Evolutionary conservation across 495 filamentous ascomycete species (phyloP).

Genomic region (Annulohypoxylon maeteangense): DNA sequence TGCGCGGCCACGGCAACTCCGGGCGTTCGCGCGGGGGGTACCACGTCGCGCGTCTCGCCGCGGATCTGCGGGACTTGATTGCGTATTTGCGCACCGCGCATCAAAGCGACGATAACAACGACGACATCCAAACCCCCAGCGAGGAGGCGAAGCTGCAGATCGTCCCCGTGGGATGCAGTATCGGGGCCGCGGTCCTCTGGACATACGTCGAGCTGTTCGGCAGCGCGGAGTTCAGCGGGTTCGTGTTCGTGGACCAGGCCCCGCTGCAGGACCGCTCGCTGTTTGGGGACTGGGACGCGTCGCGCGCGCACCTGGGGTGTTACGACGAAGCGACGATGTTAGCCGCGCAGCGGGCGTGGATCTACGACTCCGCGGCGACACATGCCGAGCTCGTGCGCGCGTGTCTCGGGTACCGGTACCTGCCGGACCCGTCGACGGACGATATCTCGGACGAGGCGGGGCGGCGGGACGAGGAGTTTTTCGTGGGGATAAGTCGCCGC

Average conservation of each 20-base stretch:
- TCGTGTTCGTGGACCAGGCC: conserved; percentile 60
- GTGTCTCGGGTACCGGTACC: conserved; percentile 55
- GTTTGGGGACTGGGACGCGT: conserved; percentile 44
- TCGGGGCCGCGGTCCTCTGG: conserved; percentile 60
- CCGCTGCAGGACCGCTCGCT: conserved; percentile 56
- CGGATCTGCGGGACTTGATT: conserved; percentile 53
- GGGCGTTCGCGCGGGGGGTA: conserved; percentile 51
- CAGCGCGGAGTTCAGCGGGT: conserved; percentile 43
- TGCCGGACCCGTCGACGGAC: conserved; percentile 30
- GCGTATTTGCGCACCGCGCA: conserved; percentile 30
- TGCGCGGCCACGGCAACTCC: conserved; percentile 57
- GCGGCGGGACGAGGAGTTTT: conserved; percentile 53
- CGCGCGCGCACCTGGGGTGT: conserved; percentile 50
- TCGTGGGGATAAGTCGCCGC: conserved; percentile 47
- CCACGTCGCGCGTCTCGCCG: conserved; percentile 58
- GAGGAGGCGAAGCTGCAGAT: conserved; percentile 12
- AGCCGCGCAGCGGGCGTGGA: conserved; percentile 51
- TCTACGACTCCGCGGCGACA: conserved; percentile 33
- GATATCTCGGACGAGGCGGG: conserved; percentile 28
- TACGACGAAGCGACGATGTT: conserved; percentile 52
- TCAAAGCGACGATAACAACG: neutral
- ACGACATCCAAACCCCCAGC: neutral
- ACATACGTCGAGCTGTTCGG: conserved; percentile 57
- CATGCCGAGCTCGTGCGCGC: conserved; percentile 49
- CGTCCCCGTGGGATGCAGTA: conserved; percentile 55